Conservation (phyloP, 129 eudicot species). For the Arctium lappa region DNA sequence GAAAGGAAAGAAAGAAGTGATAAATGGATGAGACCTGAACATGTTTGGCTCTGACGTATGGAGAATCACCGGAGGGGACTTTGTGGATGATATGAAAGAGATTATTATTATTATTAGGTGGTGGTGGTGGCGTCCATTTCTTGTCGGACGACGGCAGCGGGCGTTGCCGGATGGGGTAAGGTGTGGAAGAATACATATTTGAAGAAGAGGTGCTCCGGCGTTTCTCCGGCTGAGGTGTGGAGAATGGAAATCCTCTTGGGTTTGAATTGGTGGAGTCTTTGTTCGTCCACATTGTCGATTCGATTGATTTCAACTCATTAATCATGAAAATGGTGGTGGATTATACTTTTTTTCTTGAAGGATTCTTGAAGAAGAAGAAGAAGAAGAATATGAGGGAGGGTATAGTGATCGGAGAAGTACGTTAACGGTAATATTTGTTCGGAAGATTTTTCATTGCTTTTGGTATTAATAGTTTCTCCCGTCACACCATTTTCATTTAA, state of each 20-base stretch:
- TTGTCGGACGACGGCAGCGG: constrained; percentile 49
- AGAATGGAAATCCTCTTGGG: constrained; percentile 22
- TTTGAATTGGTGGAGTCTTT: constrained; percentile 19
- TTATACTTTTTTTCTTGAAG: not conserved
- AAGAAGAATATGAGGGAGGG: not conserved
- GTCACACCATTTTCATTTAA: no score
- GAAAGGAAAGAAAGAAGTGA: not conserved
- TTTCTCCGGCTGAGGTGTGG: constrained; percentile 40
- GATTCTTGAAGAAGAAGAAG: constrained; percentile 13
- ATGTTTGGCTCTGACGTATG: constrained; percentile 78
- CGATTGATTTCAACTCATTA: not conserved
- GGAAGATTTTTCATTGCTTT: not conserved
- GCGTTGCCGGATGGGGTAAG: constrained; percentile 8
- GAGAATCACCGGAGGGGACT: constrained; percentile 75
- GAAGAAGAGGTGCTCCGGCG: constrained; percentile 20
- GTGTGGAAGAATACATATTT: constrained; percentile 17
- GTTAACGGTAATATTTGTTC: not conserved
- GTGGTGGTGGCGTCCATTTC: constrained; percentile 27
- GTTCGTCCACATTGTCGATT: constrained; percentile 28
- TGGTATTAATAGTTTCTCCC: not conserved
- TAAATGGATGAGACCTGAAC: constrained; percentile 50
- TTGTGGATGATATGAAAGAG: constrained; percentile 53
- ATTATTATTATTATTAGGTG: constrained; percentile 1
- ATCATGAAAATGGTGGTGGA: not conserved
- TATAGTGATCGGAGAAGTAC: not conserved